Percentiles rank a stretch among this genome's conserved stretches.
Conservation (phyloP, 805 yeast species). For the Cyberlindnera subsufficiens region DNA sequence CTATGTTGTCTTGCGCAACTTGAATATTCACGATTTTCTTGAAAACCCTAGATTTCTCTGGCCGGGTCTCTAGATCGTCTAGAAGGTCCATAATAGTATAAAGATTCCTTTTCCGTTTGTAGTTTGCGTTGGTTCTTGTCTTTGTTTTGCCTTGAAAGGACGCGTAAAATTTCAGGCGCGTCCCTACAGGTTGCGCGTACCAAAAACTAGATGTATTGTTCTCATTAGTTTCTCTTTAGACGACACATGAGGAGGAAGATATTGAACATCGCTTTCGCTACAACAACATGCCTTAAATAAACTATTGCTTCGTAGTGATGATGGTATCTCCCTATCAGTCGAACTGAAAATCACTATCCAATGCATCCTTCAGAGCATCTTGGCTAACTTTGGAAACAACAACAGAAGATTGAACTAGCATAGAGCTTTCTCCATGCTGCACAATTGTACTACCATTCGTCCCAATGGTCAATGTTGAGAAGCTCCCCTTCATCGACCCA, state of each 20-base stretch:
- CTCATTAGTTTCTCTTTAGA: no score
- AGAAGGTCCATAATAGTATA: conserved; percentile 16
- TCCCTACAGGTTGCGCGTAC: no score
- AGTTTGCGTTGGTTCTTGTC: no score
- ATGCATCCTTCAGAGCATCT: conserved; percentile 22
- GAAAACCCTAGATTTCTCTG: conserved; percentile 16
- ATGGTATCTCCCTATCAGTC: background rate
- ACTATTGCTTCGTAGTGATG: no score
- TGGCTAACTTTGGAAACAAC: conserved; percentile 22
- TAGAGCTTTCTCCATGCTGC: conserved; percentile 23
- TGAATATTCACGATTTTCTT: conserved; percentile 12
- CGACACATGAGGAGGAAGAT: no score
- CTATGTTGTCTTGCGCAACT: conserved; percentile 1
- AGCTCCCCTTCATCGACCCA: conserved; percentile 16
- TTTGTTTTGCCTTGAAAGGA: no score
- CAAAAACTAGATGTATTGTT: no score
- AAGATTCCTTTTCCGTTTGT: no score
- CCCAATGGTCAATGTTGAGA: conserved; percentile 23
- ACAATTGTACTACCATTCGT: conserved; percentile 22
- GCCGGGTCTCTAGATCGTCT: conserved; percentile 15
- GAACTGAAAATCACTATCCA: conserved; percentile 6
- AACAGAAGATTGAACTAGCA: conserved; percentile 16
- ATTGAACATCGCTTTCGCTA: no score
- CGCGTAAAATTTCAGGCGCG: no score
- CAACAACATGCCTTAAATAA: no score